Evolutionary conservation across 176 grass and related monocot genomes (phyloP), one percentile per base, ranked within the genome.

Genomic region (Ensete glaucum): DNA sequence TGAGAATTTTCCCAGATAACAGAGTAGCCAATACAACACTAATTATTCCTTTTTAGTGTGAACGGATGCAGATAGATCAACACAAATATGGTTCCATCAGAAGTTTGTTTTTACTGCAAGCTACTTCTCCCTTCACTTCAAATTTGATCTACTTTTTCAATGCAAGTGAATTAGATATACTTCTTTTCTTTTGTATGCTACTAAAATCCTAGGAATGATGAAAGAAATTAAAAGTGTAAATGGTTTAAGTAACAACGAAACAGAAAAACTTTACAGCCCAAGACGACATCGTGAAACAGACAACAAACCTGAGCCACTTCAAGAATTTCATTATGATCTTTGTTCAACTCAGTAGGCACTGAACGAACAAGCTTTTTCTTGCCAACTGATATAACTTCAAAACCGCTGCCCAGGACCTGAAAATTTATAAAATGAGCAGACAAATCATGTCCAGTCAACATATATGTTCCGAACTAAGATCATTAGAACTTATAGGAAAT

Each of bases 301-400:
- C 53, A 56, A 80, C 84, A 85, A 78, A 98, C 95, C 88, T 98
- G 95, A 77, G 95, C 95, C 78, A 94, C 81, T 81, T 93, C 88
- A 84, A 98, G 85, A 82, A 94, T 98, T 75, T 89, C 95, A 85
- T 89, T 98, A 77, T 94, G 95, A 78, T 98, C 90, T 87, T 78
- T 98, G 85, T 98, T 98, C 73, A 98, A 80, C 76, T 98, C 95
- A 1, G 95, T 94, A 80, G 90, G 90, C 77, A 98, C 90, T 1
- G 95, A 98, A 20, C 90, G 85, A 14, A 98, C 88, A 80, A 98
- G 86, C 55, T 88, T 98, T 63, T 85, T 98, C 80, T 85, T 91
- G 62, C 88, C 88, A 82, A 98, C 83, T 82, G 84, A 81, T 81
- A 98, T 89, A 67, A 98, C 90, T 98, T 93, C 95, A 94, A 98